These are phyloP conservation scores for Pleurotus djamor DNA, from an alignment of 768 basidiomycete species.

Conservation along the genomic window DNA sequence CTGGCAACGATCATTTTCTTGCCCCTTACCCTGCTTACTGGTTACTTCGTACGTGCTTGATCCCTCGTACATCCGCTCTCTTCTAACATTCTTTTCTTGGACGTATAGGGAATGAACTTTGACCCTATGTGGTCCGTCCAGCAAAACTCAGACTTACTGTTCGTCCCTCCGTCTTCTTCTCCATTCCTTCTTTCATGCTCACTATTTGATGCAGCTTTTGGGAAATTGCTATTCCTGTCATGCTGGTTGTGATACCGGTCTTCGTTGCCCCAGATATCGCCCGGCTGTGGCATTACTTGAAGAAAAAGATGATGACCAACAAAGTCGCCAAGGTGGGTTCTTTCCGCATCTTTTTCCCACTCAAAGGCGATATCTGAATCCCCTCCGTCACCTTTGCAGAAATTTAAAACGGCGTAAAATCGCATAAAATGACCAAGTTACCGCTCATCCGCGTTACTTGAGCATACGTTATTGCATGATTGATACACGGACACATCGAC, in stretches of 20 bases:
- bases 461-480: too few species aligned
- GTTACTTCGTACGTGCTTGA: constrained; percentile 49
- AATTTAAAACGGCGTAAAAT: too few species aligned
- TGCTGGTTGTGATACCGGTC: constrained; percentile 53
- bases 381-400: too few species aligned
- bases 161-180: constrained; percentile 16
- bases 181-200: constrained; percentile 3
- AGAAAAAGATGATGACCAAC: constrained; percentile 34
- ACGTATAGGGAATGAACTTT: constrained; percentile 69
- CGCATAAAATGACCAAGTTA: too few species aligned
- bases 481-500: too few species aligned
- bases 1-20: constrained; percentile 70
- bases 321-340: constrained; percentile 35
- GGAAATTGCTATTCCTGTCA: constrained; percentile 61
- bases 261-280: constrained; percentile 57
- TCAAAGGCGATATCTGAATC: too few species aligned
- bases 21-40: constrained; percentile 67
- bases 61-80: neutral
- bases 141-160: constrained; percentile 44
- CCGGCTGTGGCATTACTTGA: constrained; percentile 40
- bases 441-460: too few species aligned
- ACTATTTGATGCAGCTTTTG: constrained; percentile 49
- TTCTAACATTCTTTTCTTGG: neutral
- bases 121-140: constrained; percentile 46
- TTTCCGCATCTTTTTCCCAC: neutral